Evolutionary conservation across 345 rosid genomes (phyloP), one percentile per base, ranked within the genome.

Genomic region (Durio zibethinus): DNA sequence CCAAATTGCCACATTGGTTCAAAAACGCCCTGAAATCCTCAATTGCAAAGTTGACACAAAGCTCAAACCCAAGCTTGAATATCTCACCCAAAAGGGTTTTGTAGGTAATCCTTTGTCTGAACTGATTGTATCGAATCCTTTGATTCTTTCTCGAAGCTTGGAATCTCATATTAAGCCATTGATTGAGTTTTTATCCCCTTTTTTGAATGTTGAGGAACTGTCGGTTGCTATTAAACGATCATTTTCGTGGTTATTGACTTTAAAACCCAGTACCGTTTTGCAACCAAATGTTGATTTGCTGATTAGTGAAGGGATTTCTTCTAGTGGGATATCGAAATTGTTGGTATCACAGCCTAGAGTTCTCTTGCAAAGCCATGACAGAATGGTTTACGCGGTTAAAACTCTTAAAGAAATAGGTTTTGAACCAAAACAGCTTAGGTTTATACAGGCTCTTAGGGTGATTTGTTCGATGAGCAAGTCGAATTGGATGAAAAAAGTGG

Each of bases 381-480:
- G 77, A 27, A 74, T 74, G 47, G 40, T 29, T 60, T 42, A 57
- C 15, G 77, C 77, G 1, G 29, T 74, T 57, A 60, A 60, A 59
- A 16, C 43, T 20, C 38, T 60, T 42, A 74, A 60, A 74, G 57
- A 60, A 35, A 42, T 20, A 1, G 77, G 77, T 59, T 8, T 74
- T 27, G 16, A 25, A 9, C 67, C 54, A 5, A 27, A 31, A 5
- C 56, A 23, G 47, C 23, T 56, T 43, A 42, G 27, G 35, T 74
- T 74, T 60, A 74, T 74, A 74, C 42, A 42, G 42, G 50, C 53
- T 25, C 38, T 74, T 25, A 61, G 77, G 65, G 68, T 74, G 15
- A 42, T 74, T 25, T 38, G 48, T 42, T 42, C 52, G 0, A 9
- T 74, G 54, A 74, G 68, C 33, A 21, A 60, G 23, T 23, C 16